Conservation (phyloP, 202 grass and related monocot species). For the Alloteropsis angusta region DNA sequence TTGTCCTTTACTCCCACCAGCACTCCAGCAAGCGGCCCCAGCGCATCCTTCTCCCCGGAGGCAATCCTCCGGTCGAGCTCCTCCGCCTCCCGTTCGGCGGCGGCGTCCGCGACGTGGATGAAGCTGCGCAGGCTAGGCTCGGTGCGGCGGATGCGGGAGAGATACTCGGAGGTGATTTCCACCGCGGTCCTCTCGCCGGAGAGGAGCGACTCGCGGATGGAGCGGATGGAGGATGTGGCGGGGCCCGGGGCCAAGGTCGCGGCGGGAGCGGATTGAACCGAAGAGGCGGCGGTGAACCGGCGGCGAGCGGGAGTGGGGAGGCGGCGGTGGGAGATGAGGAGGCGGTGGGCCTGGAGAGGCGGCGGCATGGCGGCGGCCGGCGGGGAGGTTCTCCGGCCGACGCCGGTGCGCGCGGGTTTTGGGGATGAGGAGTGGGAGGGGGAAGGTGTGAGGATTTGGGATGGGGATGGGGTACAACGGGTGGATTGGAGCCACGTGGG, state of each 20-base stretch:
- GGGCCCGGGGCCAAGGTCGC: slow-evolving; percentile 24
- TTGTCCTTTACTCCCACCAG: slow-evolving; percentile 90
- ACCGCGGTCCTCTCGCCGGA: slow-evolving; percentile 48
- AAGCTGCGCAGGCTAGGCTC: slow-evolving; percentile 82
- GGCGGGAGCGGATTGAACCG: slow-evolving; percentile 42
- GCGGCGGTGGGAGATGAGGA: slow-evolving; percentile 50
- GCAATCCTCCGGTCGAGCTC: slow-evolving; percentile 62
- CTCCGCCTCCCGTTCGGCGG: slow-evolving; percentile 53
- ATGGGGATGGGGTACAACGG: background rate
- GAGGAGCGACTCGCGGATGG: slow-evolving; percentile 74
- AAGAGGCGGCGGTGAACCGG: slow-evolving; percentile 30
- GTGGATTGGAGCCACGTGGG: slow-evolving; percentile 2
- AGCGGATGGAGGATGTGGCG: slow-evolving; percentile 51
- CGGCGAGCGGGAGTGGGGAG: slow-evolving; percentile 18
- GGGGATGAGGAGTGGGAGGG: background rate
- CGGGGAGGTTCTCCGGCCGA: slow-evolving; percentile 24
- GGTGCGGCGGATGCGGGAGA: slow-evolving; percentile 68
- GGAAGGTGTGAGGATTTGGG: slow-evolving; percentile 13
- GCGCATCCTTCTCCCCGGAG: slow-evolving; percentile 35
- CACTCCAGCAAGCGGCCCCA: slow-evolving; percentile 71
- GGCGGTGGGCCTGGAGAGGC: slow-evolving; percentile 60
- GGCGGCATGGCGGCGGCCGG: slow-evolving; percentile 44
- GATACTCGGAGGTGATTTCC: slow-evolving; percentile 68
- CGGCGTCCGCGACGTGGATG: slow-evolving; percentile 62
- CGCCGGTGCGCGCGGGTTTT: slow-evolving; percentile 19